Percentiles rank a stretch among this genome's conserved stretches.
Conservation (phyloP, 106 monocot species). For the Dendrobium chrysotoxum region DNA sequence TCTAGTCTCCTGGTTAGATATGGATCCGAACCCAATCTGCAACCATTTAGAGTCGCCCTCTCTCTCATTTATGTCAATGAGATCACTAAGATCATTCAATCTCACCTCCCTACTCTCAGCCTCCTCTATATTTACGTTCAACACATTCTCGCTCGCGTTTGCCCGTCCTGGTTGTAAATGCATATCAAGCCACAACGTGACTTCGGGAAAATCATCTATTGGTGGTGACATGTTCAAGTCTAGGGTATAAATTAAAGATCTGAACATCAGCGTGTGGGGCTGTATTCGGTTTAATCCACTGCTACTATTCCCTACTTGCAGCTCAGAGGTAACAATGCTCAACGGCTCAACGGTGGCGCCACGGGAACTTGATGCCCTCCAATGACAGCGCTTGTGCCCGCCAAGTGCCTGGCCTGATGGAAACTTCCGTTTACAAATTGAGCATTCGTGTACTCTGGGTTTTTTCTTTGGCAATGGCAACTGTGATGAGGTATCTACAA, state of each 20-base stretch:
- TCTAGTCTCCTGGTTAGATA: too few relatives aligned
- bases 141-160: neutral
- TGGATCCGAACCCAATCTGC: conserved; percentile 28
- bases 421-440: conserved; percentile 61
- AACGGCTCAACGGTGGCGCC: neutral
- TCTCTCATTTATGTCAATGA: conserved; percentile 43
- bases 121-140: conserved; percentile 16
- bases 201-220: neutral
- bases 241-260: conserved; percentile 5
- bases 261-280: neutral
- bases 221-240: conserved; percentile 52
- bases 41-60: conserved; percentile 45
- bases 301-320: too few relatives aligned
- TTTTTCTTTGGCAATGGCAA: conserved; percentile 36
- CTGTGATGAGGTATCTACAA: neutral
- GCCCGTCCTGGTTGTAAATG: conserved; percentile 26
- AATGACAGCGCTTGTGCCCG: conserved; percentile 63
- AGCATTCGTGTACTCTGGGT: conserved; percentile 63
- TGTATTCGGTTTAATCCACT: too few relatives aligned
- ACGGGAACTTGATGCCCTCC: conserved; percentile 28
- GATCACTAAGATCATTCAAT: conserved; percentile 55
- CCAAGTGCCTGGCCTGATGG: conserved; percentile 68
- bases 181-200: conserved; percentile 23
- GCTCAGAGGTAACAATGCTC: neutral
- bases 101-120: conserved; percentile 45